These are phyloP conservation scores for Phytopythium helicoides DNA, from an alignment of 352 stramenopile species.

Conservation along the genomic window DNA sequence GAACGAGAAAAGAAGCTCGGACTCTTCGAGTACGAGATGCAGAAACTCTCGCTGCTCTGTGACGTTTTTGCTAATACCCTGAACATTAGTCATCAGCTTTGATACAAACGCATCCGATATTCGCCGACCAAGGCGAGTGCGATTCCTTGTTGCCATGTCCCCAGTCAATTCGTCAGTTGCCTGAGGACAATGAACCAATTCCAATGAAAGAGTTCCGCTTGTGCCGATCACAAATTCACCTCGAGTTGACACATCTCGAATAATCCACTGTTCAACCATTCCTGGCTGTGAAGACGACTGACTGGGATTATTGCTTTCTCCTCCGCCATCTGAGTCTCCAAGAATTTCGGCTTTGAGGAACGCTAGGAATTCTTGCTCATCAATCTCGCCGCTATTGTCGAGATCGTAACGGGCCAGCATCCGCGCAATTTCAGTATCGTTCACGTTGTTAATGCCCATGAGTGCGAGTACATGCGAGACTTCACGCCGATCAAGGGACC, in stretches of 20 bases:
- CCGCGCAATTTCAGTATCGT: conserved; percentile 29
- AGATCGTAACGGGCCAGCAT: conserved; percentile 70
- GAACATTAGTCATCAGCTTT: conserved; percentile 36
- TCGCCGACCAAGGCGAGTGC: background rate
- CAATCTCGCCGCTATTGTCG: conserved; percentile 68
- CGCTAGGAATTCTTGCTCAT: conserved; percentile 68
- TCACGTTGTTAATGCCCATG: conserved; percentile 42
- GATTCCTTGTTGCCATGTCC: background rate
- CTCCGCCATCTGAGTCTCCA: conserved; percentile 10
- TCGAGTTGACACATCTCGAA: conserved; percentile 18
- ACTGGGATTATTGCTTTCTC: background rate
- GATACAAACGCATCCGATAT: conserved; percentile 39
- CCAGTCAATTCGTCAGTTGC: background rate
- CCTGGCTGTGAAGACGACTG: conserved; percentile 2
- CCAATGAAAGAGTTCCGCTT: conserved; percentile 26
- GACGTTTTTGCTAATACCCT: conserved; percentile 42
- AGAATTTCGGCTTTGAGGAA: conserved; percentile 66
- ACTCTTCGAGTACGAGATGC: conserved; percentile 42
- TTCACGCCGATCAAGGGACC: conserved; percentile 44
- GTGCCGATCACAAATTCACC: conserved; percentile 40
- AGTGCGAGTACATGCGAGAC: conserved; percentile 49
- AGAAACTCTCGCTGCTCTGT: conserved; percentile 64
- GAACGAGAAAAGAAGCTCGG: conserved; percentile 65
- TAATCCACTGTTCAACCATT: conserved; percentile 7
- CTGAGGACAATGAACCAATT: conserved; percentile 22